phyloP scores from a whole-genome alignment of 2,329 filamentous ascomycete species.

The Exserohilum turcica region DNA sequence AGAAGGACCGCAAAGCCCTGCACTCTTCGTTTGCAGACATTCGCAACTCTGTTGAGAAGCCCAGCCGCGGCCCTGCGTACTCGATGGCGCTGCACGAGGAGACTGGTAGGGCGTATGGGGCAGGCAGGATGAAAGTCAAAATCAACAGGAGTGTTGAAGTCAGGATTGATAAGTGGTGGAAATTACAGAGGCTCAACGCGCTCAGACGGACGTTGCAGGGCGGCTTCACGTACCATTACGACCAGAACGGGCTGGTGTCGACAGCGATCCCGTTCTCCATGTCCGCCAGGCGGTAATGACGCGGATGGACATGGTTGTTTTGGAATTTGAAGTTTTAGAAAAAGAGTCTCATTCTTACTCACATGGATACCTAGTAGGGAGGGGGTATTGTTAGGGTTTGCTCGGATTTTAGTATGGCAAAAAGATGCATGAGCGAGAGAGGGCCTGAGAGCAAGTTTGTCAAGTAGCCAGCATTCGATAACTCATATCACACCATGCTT shows the following conservation, averaged over 20 bases:
- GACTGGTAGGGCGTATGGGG: constrained; percentile 63
- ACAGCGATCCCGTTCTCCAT: constrained; percentile 41
- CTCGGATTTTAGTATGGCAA: background rate
- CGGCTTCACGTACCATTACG: constrained; percentile 45
- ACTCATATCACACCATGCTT: too few relatives aligned
- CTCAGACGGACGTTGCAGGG: constrained; percentile 64
- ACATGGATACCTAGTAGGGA: constrained; percentile 12
- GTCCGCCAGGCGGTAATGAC: constrained; percentile 20
- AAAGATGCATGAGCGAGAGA: background rate
- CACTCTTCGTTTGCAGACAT: constrained; percentile 71
- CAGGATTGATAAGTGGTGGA: constrained; percentile 75
- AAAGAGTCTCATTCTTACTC: background rate
- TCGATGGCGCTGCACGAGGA: constrained; percentile 67
- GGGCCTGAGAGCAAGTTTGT: background rate
- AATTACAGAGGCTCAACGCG: constrained; percentile 66
- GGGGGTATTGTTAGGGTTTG: constrained; percentile 9
- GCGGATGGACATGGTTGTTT: background rate
- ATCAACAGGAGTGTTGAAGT: constrained; percentile 65
- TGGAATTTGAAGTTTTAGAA: background rate
- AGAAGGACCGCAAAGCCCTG: constrained; percentile 69
- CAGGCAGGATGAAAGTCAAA: constrained; percentile 62
- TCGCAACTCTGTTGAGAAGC: constrained; percentile 68
- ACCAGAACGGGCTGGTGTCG: constrained; percentile 45
- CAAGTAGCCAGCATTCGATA: background rate
- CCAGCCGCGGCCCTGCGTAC: constrained; percentile 68